Evolutionary conservation across 1,284 basidiomycete genomes (phyloP), one percentile per base, ranked within the genome.

Genomic region (Moniliophthora roreri): DNA sequence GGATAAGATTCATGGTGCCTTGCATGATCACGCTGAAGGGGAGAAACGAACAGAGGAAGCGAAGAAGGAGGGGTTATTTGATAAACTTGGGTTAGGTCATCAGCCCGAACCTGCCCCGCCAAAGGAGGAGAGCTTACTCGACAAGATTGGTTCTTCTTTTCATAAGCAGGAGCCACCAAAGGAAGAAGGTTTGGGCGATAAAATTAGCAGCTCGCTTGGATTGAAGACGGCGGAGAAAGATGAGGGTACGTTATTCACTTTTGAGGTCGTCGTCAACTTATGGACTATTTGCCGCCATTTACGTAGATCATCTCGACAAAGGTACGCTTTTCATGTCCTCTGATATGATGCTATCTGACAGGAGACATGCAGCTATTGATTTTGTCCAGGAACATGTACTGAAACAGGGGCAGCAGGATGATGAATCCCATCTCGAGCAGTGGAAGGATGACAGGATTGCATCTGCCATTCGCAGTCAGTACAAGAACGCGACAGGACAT

Each of bases 361-460:
- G 8, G 13, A 7, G 26, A 20, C 21, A 40, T 23, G n/a, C 15
- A 74, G 73, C 69, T 11, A 69, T 75, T 55, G 73, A 76, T 54
- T 68, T 72, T 47, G 65, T 74, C 40, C 74, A 77, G 57, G 68
- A 75, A 55, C 69, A 76, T 51, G 60, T 76, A 24, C 56, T 76
- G 16, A 63, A 65, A 48, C 59, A 72, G 55, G 74, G 73, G 23
- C 58, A 65, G 21, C 74, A 77, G 59, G 55, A 64, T 28, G 61
- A 75, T 56, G 75, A 77, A 58, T 67, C 66, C 7, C 70, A 70
- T 1, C 5, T 71, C 7, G 75, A 76, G 58, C 73, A 75, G 53
- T 60, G 68, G 23, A 75, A 75, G 58, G 73, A 75, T 53, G 67
- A 69, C 52, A 62, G 69, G 52, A 73, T 75, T 49, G 69, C 70